Percentiles rank a stretch among this genome's conserved stretches.
phyloP scores from a whole-genome alignment of 169 alveolate genomes.

The Plasmodium billcollinsi region DNA sequence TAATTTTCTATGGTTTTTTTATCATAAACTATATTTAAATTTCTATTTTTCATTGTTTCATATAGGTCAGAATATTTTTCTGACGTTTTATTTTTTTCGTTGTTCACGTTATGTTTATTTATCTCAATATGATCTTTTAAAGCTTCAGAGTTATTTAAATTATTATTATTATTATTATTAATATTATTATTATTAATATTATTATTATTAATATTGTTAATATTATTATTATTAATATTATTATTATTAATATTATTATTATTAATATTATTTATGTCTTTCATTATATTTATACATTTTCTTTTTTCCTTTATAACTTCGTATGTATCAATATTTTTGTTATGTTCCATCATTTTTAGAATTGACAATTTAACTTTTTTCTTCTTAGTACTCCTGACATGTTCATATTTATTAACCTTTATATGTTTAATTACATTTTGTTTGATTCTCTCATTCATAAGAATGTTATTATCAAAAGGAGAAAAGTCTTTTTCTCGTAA shows the following conservation, averaged over 20 bases:
- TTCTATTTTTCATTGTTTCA: neutral
- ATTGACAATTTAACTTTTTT: constrained; percentile 38
- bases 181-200: neutral
- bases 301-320: constrained; percentile 39
- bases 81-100: neutral
- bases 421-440: constrained; percentile 45
- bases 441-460: constrained; percentile 62
- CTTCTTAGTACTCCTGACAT: constrained; percentile 56
- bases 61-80: neutral
- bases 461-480: constrained; percentile 66
- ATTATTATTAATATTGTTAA: neutral
- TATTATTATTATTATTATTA: neutral
- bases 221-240: neutral
- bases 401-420: constrained; percentile 49
- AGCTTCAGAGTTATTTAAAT: neutral
- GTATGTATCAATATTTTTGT: constrained; percentile 40
- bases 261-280: no score
- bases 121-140: no score
- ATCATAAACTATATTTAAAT: neutral
- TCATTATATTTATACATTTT: neutral
- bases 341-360: constrained; percentile 41
- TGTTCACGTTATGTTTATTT: neutral
- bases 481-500: constrained; percentile 21
- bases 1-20: constrained; percentile 15
- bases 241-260: neutral